Evolutionary conservation across 179 eudicot species (phyloP).

Genomic region (Camellia oleifera): DNA sequence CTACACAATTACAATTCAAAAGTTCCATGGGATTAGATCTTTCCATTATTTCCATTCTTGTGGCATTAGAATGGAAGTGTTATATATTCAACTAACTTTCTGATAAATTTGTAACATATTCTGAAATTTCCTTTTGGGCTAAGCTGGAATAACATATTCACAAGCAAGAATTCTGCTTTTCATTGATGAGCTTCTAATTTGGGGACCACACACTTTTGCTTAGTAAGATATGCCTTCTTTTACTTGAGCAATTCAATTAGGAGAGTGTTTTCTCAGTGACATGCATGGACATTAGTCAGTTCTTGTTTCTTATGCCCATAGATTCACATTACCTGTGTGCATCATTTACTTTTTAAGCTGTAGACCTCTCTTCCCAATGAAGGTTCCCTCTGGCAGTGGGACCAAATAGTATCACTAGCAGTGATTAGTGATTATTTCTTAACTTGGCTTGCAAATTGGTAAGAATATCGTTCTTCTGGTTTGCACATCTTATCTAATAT

Average conservation of each 20-base stretch:
- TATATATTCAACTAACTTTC: too few species aligned
- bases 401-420: neutral
- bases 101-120: constrained; percentile 1
- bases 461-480: neutral
- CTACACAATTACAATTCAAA: neutral
- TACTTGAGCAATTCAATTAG: neutral
- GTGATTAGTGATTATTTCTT: neutral
- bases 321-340: constrained; percentile 6
- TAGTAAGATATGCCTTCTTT: neutral
- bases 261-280: constrained; percentile 9
- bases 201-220: constrained; percentile 13
- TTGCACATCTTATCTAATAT: neutral
- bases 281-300: neutral
- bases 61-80: neutral
- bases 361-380: neutral
- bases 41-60: neutral
- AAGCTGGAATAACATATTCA: neutral
- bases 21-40: neutral
- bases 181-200: constrained; percentile 7
- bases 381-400: constrained; percentile 6
- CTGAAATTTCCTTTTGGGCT: neutral
- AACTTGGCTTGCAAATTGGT: neutral
- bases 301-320: constrained; percentile 2
- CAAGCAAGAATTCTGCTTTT: constrained; percentile 3
- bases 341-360: constrained; percentile 1